Evolutionary conservation across 768 basidiomycete species (phyloP).

Genomic region (Hygrocybe punicea): DNA sequence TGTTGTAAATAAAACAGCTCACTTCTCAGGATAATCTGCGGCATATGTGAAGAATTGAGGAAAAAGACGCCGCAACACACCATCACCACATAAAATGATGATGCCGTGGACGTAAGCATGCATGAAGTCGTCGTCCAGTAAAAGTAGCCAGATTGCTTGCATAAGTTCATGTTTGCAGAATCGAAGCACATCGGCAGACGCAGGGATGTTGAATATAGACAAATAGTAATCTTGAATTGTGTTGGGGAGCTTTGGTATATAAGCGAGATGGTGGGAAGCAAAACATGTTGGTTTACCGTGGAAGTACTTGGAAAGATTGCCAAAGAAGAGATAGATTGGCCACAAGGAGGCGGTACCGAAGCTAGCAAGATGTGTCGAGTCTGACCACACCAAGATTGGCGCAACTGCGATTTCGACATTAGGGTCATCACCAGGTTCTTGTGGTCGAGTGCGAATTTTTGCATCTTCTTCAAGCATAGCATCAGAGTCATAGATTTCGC

Average conservation of each 20-base stretch:
- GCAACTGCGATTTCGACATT: constrained; percentile 13
- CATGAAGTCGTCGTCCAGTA: constrained; percentile 26
- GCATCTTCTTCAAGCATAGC: constrained; percentile 12
- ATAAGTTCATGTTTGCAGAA: constrained; percentile 27
- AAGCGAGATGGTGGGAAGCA: constrained; percentile 29
- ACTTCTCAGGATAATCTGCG: constrained; percentile 34
- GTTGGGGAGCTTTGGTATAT: constrained; percentile 24
- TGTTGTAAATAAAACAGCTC: constrained; percentile 1
- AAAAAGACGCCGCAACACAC: constrained; percentile 20
- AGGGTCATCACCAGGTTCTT: constrained; percentile 7
- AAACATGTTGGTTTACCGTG: constrained; percentile 17
- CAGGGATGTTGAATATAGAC: neutral
- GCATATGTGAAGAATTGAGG: constrained; percentile 28
- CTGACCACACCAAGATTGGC: constrained; percentile 27
- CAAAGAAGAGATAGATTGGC: constrained; percentile 36
- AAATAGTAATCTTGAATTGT: constrained; percentile 5
- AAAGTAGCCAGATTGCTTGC: constrained; percentile 25
- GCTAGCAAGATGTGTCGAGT: constrained; percentile 26
- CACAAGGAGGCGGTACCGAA: constrained; percentile 29
- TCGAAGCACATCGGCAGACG: constrained; percentile 4
- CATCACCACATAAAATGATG: constrained; percentile 21
- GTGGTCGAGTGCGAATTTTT: constrained; percentile 3
- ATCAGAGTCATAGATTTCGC: constrained; percentile 18
- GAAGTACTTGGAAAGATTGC: constrained; percentile 35
- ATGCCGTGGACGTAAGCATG: constrained; percentile 24